These are phyloP conservation scores for Penicillium roqueforti DNA, from an alignment of 495 filamentous ascomycete genomes.

Conservation along the genomic window DNA sequence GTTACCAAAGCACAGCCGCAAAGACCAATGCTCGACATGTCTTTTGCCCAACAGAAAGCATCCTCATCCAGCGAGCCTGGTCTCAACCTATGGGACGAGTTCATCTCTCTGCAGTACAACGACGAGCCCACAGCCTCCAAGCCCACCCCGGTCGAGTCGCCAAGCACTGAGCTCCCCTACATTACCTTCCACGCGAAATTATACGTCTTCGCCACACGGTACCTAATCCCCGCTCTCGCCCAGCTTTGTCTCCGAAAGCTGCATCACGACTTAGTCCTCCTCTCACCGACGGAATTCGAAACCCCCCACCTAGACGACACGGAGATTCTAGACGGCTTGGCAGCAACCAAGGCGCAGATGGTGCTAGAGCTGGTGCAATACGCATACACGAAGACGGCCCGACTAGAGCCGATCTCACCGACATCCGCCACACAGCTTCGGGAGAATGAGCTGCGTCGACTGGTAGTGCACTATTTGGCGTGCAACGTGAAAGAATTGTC, in stretches of 20 bases:
- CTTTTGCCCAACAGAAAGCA: slow-evolving; percentile 37
- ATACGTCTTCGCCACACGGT: slow-evolving; percentile 46
- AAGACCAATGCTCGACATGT: slow-evolving; percentile 41
- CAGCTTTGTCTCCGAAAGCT: slow-evolving; percentile 44
- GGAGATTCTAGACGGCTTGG: slow-evolving; percentile 18
- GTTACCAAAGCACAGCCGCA: slow-evolving; percentile 9
- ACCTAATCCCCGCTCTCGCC: slow-evolving; percentile 42
- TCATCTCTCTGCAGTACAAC: slow-evolving; percentile 36
- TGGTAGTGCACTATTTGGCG: slow-evolving; percentile 43
- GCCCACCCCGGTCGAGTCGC: slow-evolving; percentile 12
- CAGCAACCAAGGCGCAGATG: slow-evolving; percentile 30
- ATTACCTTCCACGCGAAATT: slow-evolving; percentile 46
- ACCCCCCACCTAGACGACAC: slow-evolving; percentile 13
- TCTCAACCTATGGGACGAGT: slow-evolving; percentile 41
- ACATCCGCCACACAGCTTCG: slow-evolving; percentile 44
- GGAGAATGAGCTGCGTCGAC: slow-evolving; percentile 42
- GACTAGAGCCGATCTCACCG: slow-evolving; percentile 41
- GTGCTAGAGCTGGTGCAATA: slow-evolving; percentile 42
- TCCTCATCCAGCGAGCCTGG: slow-evolving; percentile 31
- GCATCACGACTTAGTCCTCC: slow-evolving; percentile 34
- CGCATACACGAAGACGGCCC: slow-evolving; percentile 40
- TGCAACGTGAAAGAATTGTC: slow-evolving; percentile 44
- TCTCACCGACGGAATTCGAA: slow-evolving; percentile 23
- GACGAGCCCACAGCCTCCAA: slow-evolving; percentile 19
- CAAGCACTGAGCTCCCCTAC: slow-evolving; percentile 31